These are phyloP conservation scores for Hypoxylon sp. DNA, from an alignment of 2,329 filamentous ascomycete genomes.

Conservation along the genomic window DNA sequence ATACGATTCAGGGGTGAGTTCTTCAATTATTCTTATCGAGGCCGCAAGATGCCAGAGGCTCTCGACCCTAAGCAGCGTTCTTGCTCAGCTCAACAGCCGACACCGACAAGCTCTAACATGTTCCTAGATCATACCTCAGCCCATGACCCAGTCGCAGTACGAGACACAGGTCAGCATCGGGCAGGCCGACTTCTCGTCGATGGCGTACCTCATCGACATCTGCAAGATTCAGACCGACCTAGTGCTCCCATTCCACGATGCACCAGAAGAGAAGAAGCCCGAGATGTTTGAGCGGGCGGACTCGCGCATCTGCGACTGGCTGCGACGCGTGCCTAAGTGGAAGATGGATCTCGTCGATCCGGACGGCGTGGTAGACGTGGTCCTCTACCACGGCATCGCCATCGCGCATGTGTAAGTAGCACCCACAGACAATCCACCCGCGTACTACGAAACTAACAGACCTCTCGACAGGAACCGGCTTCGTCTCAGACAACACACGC, in stretches of 20 bases:
- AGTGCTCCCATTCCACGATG: slow-evolving; percentile 41
- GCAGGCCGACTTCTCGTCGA: slow-evolving; percentile 49
- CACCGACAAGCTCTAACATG: slow-evolving; percentile 5
- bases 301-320: slow-evolving; percentile 50
- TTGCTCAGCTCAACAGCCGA: neutral
- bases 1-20: slow-evolving; percentile 51
- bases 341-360: slow-evolving; percentile 51
- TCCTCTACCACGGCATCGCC: slow-evolving; percentile 49
- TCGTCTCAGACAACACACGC: slow-evolving; percentile 38
- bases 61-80: neutral
- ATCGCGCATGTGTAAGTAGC: slow-evolving; percentile 48
- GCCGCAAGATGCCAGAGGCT: neutral
- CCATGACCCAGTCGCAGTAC: slow-evolving; percentile 48
- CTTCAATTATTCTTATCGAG: neutral
- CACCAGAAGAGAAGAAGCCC: slow-evolving; percentile 35
- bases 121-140: slow-evolving; percentile 46
- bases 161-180: slow-evolving; percentile 48
- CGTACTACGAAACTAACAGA: slow-evolving; percentile 11
- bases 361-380: slow-evolving; percentile 48
- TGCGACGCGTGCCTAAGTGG: slow-evolving; percentile 49
- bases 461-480: slow-evolving; percentile 39
- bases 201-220: slow-evolving; percentile 50
- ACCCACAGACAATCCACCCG: neutral
- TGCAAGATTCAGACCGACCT: slow-evolving; percentile 47
- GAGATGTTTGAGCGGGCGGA: slow-evolving; percentile 47